Evolutionary conservation across 208 protist genomes (phyloP).

Genomic region (Trypanosoma platydactyli): DNA sequence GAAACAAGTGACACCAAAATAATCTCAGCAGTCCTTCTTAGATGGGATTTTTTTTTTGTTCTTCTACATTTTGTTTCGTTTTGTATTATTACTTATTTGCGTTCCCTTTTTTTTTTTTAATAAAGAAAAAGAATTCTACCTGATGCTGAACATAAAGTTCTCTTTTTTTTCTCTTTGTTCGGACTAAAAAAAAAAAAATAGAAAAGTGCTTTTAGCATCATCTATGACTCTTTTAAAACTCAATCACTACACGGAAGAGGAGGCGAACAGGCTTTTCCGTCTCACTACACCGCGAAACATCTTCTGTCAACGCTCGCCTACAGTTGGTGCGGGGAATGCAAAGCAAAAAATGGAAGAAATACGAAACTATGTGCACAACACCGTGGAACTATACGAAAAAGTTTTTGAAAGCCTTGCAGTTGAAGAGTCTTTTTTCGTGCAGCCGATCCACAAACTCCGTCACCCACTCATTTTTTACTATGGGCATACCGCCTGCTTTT

Average conservation of each 20-base stretch:
- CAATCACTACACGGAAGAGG: conserved; percentile 48
- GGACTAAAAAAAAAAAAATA: conserved; percentile 8
- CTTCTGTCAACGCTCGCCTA: conserved; percentile 59
- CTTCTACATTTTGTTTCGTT: neutral
- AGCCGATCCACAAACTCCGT: conserved; percentile 89
- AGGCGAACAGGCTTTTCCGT: conserved; percentile 44
- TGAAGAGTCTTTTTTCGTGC: conserved; percentile 86
- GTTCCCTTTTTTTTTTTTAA: conserved; percentile 11
- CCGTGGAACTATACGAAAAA: conserved; percentile 84
- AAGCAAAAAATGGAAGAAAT: conserved; percentile 80
- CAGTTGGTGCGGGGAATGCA: conserved; percentile 51
- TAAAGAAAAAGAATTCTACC: neutral
- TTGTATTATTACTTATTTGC: conserved; percentile 2
- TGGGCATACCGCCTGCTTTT: conserved; percentile 94
- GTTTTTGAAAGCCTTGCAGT: conserved; percentile 76
- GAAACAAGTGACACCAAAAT: neutral
- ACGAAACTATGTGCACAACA: conserved; percentile 87
- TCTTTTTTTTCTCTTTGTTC: conserved; percentile 19
- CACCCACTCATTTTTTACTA: conserved; percentile 97
- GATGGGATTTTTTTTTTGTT: neutral
- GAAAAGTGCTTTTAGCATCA: conserved; percentile 16
- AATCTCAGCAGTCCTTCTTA: neutral
- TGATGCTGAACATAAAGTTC: conserved; percentile 2
- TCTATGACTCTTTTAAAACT: conserved; percentile 44
- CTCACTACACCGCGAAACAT: conserved; percentile 49